These are phyloP conservation scores for Leccinum ochraceum DNA, from an alignment of 768 basidiomycete species.

Conservation along the genomic window DNA sequence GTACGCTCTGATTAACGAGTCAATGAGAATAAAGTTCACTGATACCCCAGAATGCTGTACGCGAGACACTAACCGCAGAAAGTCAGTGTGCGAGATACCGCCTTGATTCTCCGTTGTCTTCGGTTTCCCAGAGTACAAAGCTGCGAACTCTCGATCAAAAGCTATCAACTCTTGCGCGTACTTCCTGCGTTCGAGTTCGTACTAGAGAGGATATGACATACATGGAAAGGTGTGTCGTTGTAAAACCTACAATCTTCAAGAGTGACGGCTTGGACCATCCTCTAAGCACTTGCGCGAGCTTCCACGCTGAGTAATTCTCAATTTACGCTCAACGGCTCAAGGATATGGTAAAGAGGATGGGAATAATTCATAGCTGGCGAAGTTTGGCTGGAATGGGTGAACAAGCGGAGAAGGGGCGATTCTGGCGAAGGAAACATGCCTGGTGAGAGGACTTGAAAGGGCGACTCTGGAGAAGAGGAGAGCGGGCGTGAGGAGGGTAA, in stretches of 20 bases:
- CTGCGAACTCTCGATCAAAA: slow-evolving; percentile 66
- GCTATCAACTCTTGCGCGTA: slow-evolving; percentile 72
- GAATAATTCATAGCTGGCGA: slow-evolving; percentile 57
- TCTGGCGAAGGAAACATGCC: too few relatives aligned
- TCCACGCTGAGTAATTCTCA: slow-evolving; percentile 49
- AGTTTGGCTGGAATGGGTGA: too few relatives aligned
- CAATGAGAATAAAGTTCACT: background rate
- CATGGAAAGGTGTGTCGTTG: background rate
- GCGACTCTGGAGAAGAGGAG: too few relatives aligned
- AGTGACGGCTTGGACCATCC: slow-evolving; percentile 41
- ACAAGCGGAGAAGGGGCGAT: too few relatives aligned
- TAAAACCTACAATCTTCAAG: slow-evolving; percentile 40
- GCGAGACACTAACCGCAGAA: slow-evolving; percentile 31
- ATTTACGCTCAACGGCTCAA: slow-evolving; percentile 39
- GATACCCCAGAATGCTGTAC: background rate
- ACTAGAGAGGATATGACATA: slow-evolving; percentile 40
- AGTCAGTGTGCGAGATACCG: slow-evolving; percentile 37
- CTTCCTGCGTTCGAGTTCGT: slow-evolving; percentile 65
- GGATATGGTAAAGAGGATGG: slow-evolving; percentile 52
- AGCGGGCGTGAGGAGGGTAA: too few relatives aligned
- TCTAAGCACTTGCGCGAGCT: slow-evolving; percentile 46
- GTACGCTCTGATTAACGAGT: slow-evolving; percentile 32
- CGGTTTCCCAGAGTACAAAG: slow-evolving; percentile 70
- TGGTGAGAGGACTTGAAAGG: too few relatives aligned
- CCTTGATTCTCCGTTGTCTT: slow-evolving; percentile 42